Evolutionary conservation across 1,139 yeast species (phyloP).

Genomic region (Yueomyces sp.): DNA sequence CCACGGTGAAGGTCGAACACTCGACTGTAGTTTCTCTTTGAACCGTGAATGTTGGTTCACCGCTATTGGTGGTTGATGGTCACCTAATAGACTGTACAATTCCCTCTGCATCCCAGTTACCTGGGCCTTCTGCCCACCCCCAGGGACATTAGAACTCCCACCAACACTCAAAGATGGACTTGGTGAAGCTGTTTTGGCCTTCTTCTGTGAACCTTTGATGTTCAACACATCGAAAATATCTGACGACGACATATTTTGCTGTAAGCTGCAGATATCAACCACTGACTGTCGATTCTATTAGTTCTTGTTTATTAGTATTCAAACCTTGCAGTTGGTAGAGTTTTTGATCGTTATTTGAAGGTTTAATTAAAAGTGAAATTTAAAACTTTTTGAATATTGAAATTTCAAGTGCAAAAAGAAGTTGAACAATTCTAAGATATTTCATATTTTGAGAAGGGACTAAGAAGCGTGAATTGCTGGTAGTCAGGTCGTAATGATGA

Average conservation of each 20-base stretch:
- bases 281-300: too few species aligned
- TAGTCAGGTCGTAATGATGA: background rate
- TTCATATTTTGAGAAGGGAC: too few species aligned
- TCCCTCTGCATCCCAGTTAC: slow-evolving; percentile 86
- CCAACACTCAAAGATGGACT: background rate
- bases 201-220: slow-evolving; percentile 28
- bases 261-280: too few species aligned
- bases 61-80: slow-evolving; percentile 78
- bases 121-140: slow-evolving; percentile 25
- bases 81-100: slow-evolving; percentile 75
- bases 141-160: slow-evolving; percentile 1
- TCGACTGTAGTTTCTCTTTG: slow-evolving; percentile 52
- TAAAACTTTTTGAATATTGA: too few species aligned
- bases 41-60: slow-evolving; percentile 33
- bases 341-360: too few species aligned
- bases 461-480: too few species aligned
- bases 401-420: too few species aligned
- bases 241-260: slow-evolving; percentile 29
- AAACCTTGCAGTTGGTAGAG: too few species aligned
- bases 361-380: too few species aligned
- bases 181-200: slow-evolving; percentile 15
- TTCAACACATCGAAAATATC: slow-evolving; percentile 75
- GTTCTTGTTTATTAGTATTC: too few species aligned
- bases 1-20: slow-evolving; percentile 74
- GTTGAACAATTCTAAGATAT: too few species aligned